A percentile compares a stretch with the other conserved stretches of the same genome.
Conservation (phyloP, 176 grass and related monocot genomes). For the Themeda triandra region DNA sequence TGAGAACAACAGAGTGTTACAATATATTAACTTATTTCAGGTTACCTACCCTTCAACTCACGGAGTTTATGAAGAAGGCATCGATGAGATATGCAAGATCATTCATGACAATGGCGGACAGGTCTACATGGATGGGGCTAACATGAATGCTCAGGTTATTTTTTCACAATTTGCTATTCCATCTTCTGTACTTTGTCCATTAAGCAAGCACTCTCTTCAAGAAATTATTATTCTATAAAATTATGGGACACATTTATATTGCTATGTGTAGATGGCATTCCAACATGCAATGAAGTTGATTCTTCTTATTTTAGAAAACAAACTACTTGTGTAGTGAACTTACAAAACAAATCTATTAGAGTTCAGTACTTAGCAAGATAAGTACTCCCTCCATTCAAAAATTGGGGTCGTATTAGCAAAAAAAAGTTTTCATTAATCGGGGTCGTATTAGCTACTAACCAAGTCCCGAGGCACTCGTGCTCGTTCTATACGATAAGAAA, state of each 20-base stretch:
- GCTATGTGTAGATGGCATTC: background rate
- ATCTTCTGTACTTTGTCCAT: background rate
- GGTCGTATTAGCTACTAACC: too few species aligned
- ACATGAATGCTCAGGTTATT: slow-evolving; percentile 99
- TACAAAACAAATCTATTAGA: background rate
- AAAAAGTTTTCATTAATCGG: too few species aligned
- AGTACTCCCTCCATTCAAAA: too few species aligned
- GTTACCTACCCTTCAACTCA: slow-evolving; percentile 99
- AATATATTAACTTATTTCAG: slow-evolving; percentile 48
- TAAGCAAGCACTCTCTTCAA: background rate
- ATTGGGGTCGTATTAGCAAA: too few species aligned
- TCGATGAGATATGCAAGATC: slow-evolving; percentile 97
- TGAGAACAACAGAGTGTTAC: background rate
- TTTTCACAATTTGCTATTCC: slow-evolving; percentile 9
- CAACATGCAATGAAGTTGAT: background rate
- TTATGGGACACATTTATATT: background rate
- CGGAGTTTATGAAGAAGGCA: slow-evolving; percentile 99
- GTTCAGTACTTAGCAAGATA: slow-evolving; percentile 14
- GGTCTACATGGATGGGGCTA: slow-evolving; percentile 99
- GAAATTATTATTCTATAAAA: background rate
- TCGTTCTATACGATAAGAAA: too few species aligned
- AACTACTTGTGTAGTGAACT: background rate
- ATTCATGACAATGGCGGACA: slow-evolving; percentile 97
- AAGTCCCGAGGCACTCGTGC: too few species aligned
- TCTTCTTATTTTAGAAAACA: background rate